Evolutionary conservation across 1,284 basidiomycete genomes (phyloP).

Genomic region (Puccinia hordei): DNA sequence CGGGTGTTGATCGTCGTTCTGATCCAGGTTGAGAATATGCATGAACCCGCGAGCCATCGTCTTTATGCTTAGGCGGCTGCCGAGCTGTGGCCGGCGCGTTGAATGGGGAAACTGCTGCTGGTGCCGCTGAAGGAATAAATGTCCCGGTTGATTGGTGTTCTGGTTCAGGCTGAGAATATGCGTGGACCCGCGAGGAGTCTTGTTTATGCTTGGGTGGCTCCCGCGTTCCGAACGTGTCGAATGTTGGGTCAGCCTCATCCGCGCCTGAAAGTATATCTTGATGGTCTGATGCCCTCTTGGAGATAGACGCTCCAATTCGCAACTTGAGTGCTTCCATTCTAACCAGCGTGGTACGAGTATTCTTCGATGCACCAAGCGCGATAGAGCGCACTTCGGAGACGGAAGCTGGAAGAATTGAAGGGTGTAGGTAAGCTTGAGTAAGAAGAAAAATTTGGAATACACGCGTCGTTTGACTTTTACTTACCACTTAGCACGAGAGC

Average conservation of each 20-base stretch:
- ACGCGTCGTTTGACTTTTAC: not conserved
- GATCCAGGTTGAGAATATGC: no score
- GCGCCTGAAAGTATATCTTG: not conserved
- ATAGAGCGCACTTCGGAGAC: not conserved
- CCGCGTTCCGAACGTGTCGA: not conserved
- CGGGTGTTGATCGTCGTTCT: no score
- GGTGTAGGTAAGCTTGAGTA: not conserved
- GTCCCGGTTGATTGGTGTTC: no score
- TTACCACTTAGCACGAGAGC: not conserved
- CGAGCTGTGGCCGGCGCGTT: no score
- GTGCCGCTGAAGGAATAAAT: no score
- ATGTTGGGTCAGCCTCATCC: not conserved
- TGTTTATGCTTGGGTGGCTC: not conserved
- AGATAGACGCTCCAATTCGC: not conserved
- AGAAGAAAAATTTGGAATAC: not conserved
- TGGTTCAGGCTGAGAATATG: not conserved
- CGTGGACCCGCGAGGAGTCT: not conserved
- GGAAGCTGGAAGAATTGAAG: not conserved
- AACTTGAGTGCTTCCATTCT: not conserved
- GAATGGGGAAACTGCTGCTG: no score
- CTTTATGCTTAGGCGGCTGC: no score
- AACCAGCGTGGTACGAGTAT: not conserved
- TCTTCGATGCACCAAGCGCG: not conserved
- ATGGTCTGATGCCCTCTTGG: not conserved
- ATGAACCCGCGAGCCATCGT: no score